Evolutionary conservation across 192 early-diverging fungal species (phyloP), one percentile per base, ranked within the genome.

Genomic region (Backusella australiensis): DNA sequence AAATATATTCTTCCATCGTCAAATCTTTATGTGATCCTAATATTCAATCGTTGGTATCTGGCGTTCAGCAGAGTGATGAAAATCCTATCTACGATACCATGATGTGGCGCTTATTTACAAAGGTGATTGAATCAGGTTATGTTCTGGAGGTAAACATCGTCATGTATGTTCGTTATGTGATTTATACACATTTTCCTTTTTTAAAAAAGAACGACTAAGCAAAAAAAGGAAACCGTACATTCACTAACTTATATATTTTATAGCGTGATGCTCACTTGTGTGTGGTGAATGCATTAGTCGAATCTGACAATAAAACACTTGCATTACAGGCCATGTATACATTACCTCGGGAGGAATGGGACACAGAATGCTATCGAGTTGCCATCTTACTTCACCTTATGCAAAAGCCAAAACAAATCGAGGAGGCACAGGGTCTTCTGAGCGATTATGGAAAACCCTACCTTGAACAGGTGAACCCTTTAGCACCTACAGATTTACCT

Each of bases 51-150:
- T 21, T 77, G 0, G 70, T 77, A 1, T 42, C 34, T 21, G 41
- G 35, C 6, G 42, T 72, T 26, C 42, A 46, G 52, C 19, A 67
- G 29, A 34, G 17, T 17, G 38, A 32, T 23, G 23, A 23, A 12
- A 53, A 69, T 12, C 66, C 67, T 17, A 75, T 75, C 15, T 32
- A 69, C 1, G 42, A 75, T 36, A 49, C 67, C 11, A 41, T 78
- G 12, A 38, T 78, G 29, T 78, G 72, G 72, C 32, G n/a, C 1
- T 34, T 78, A 23, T 78, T 78, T 70, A 53, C 71, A 38, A 78
- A 78, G 49, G 77, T 78, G 17, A 38, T 78, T n/a, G 71, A 73
- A 12, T 65, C 77, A 41, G 77, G 77, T 21, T 73, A 78, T 69
- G 67, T 52, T 29, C 26, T 78, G 34, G 72, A 78, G 21, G 72